These are phyloP conservation scores for Fusarium napiforme DNA, from an alignment of 2,329 filamentous ascomycete genomes.

Conservation along the genomic window DNA sequence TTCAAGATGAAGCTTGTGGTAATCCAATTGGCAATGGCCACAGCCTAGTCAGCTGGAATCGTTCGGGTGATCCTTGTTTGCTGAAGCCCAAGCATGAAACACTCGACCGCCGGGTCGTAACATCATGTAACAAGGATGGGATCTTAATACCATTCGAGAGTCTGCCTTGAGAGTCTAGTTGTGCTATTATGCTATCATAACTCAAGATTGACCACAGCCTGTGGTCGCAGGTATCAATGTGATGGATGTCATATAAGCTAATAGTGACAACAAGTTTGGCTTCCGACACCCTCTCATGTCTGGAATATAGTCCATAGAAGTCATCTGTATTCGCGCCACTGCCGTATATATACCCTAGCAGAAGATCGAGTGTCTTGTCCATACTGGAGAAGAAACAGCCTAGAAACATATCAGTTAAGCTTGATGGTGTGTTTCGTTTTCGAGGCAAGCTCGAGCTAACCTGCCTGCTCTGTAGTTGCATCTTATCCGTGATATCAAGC, in stretches of 20 bases:
- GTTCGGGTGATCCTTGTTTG: conserved; percentile 9
- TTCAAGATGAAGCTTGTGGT: conserved; percentile 20
- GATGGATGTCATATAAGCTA: neutral
- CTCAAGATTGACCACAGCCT: conserved; percentile 3
- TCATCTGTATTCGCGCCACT: neutral
- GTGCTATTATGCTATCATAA: conserved; percentile 4
- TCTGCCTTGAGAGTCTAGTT: neutral
- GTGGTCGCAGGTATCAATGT: neutral
- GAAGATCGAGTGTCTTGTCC: neutral
- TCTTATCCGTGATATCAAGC: neutral
- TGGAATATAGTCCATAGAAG: neutral
- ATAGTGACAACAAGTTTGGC: neutral
- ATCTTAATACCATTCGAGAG: neutral
- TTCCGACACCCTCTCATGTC: neutral
- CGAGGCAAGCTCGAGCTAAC: neutral
- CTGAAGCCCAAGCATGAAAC: conserved; percentile 11
- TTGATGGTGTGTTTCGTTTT: neutral
- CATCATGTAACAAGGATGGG: conserved; percentile 10
- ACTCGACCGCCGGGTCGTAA: neutral
- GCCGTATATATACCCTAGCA: neutral
- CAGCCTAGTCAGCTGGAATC: conserved; percentile 11
- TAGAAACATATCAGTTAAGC: neutral
- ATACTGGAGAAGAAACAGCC: neutral
- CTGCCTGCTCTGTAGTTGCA: neutral
- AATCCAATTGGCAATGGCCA: neutral